Evolutionary conservation across 768 basidiomycete species (phyloP).

Genomic region (Lactarius evosmus): DNA sequence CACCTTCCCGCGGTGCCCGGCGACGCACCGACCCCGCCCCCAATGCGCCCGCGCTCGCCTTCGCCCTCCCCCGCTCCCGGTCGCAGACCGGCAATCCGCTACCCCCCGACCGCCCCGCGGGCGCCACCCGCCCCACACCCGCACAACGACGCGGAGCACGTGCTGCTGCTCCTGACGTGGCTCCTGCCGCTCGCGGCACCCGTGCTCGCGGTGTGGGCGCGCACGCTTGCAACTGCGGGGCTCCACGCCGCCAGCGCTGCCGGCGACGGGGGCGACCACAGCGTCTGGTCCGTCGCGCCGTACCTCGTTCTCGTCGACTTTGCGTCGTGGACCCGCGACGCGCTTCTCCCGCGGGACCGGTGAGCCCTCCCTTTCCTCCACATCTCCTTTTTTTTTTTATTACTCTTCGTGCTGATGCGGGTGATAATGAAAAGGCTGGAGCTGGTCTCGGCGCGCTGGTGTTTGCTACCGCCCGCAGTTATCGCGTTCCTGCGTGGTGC

Average conservation of each 20-base stretch:
- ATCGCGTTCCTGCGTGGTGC: slow-evolving; percentile 66
- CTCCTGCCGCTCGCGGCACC: slow-evolving; percentile 75
- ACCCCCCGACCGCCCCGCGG: not conserved
- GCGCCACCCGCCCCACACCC: no score
- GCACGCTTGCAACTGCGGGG: slow-evolving; percentile 78
- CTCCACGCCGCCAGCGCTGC: slow-evolving; percentile 63
- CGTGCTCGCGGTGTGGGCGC: slow-evolving; percentile 83
- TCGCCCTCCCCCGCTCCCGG: slow-evolving; percentile 1
- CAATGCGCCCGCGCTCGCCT: slow-evolving; percentile 7
- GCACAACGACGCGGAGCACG: slow-evolving; percentile 57
- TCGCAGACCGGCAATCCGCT: slow-evolving; percentile 14
- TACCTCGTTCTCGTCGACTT: slow-evolving; percentile 63
- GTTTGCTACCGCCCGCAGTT: slow-evolving; percentile 47
- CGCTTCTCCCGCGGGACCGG: slow-evolving; percentile 34
- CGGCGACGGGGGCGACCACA: slow-evolving; percentile 78
- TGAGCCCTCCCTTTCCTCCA: slow-evolving; percentile 1
- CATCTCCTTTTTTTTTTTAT: not conserved
- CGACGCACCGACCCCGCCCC: slow-evolving; percentile 7
- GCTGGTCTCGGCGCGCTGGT: slow-evolving; percentile 48
- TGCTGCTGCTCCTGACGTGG: slow-evolving; percentile 76
- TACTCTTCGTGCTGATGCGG: not conserved
- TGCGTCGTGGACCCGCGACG: slow-evolving; percentile 47
- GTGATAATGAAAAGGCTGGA: slow-evolving; percentile 17
- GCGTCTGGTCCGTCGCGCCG: slow-evolving; percentile 60
- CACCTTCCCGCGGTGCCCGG: slow-evolving; percentile 19